Evolutionary conservation across 805 yeast species (phyloP), one percentile per base, ranked within the genome.

Genomic region (Cyberlindnera galapagoensis): DNA sequence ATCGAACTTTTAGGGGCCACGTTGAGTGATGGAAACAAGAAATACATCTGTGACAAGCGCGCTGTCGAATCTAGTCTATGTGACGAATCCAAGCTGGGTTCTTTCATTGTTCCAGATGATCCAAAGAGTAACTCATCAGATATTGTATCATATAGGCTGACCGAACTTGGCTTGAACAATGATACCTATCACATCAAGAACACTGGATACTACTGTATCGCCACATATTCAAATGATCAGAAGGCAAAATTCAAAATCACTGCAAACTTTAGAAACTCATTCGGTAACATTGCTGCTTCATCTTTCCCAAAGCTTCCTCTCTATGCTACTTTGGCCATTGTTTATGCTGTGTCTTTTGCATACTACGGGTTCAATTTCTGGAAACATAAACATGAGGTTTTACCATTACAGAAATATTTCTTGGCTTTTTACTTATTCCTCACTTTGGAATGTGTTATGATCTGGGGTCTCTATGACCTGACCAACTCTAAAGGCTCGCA

Each of bases 121-220:
- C 51, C 52, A 3, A 52, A 60, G 13, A 65, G 69, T 33, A 60
- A 66, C 27, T 64, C 68, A 38, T 68, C 78, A 20, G 69, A 73
- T 25, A 70, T 88, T 14, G 57, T 69, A 49, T 71, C 85, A 0
- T 65, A 73, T 21, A 62, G 65, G 26, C 60, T 86, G 44, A 63
- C 67, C 17, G 63, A 69, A 5, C 59, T 70, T 29, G 90, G 90
- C 4, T 65, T 71, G 18, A 74, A 75, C 23, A 72, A 76, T 26
- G 71, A 74, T 26, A 57, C 79, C 37, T 92, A 87, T 49, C 65
- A 65, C 4, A 74, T 92, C 26, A 62, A 67, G 36, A 67, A 69
- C 37, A 86, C 97, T 1, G 97, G 97, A 6, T 92, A 81, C 57
- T 92, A 88, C 60, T 92, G 98, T 64, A 81, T 90, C 25, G 77